phyloP scores from a whole-genome alignment of 805 yeast genomes.

The Pichia cabralensis region DNA sequence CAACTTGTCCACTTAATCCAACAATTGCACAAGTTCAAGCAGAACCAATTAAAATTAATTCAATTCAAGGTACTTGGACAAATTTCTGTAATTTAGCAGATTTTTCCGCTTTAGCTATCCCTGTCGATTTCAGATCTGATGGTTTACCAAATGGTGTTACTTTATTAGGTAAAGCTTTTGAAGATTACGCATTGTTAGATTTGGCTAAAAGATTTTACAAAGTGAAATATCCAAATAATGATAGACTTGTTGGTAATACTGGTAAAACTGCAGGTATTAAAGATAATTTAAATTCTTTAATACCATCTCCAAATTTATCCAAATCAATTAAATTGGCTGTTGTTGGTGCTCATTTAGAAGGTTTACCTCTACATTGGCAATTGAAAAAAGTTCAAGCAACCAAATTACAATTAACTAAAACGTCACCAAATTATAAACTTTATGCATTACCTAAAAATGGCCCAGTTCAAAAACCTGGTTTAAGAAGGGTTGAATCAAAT shows the following conservation, averaged over 20 bases:
- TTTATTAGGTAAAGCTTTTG: constrained; percentile 67
- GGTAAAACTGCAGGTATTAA: constrained; percentile 18
- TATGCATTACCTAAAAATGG: constrained; percentile 80
- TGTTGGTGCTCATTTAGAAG: constrained; percentile 90
- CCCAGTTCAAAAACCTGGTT: constrained; percentile 83
- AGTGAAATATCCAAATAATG: constrained; percentile 30
- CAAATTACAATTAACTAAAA: constrained; percentile 52
- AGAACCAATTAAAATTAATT: constrained; percentile 78
- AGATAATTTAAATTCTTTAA: constrained; percentile 35
- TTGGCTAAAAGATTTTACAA: constrained; percentile 66
- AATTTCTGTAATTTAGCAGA: constrained; percentile 94
- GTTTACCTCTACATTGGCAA: constrained; percentile 92
- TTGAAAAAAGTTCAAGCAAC: constrained; percentile 73
- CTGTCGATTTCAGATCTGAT: constrained; percentile 81
- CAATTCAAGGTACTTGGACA: constrained; percentile 96
- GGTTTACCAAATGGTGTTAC: constrained; percentile 91
- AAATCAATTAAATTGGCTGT: constrained; percentile 67
- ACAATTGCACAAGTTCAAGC: constrained; percentile 57
- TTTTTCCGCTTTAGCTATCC: constrained; percentile 82
- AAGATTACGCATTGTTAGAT: constrained; percentile 82
- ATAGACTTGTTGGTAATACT: constrained; percentile 47
- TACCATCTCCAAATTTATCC: constrained; percentile 36
- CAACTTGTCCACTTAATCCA: constrained; percentile 92
- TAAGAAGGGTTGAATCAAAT: constrained; percentile 48
- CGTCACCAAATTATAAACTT: constrained; percentile 61